Evolutionary conservation across 257 asterid genomes (phyloP).

Genomic region (Solanum virginianum): DNA sequence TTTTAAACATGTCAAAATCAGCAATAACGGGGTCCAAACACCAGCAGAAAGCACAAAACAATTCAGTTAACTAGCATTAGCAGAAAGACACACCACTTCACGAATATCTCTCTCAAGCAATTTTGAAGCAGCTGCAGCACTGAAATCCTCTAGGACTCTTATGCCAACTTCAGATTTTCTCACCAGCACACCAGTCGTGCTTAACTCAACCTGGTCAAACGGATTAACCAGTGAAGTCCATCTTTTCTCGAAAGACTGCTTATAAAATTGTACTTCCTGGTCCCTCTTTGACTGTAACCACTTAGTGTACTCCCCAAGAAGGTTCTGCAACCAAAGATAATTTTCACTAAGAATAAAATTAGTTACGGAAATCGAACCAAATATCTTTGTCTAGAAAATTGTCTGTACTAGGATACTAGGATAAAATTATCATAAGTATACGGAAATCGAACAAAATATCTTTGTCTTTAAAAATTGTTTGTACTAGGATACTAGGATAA

Average conservation of each 20-base stretch:
- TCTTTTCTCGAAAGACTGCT: slow-evolving; percentile 58
- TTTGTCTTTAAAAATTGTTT: not conserved
- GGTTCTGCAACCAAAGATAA: slow-evolving; percentile 27
- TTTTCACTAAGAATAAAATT: not conserved
- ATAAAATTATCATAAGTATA: not conserved
- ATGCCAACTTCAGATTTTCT: slow-evolving; percentile 38
- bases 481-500: not conserved
- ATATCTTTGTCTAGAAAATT: not conserved
- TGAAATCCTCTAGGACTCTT: slow-evolving; percentile 55
- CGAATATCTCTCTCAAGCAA: slow-evolving; percentile 92
- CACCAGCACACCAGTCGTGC: slow-evolving; percentile 38
- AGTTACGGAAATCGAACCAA: not conserved
- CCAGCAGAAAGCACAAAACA: not conserved
- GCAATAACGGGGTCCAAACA: not conserved
- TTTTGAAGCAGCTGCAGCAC: slow-evolving; percentile 83
- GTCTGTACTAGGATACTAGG: not conserved
- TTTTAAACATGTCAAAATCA: not conserved
- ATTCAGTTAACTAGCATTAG: not conserved
- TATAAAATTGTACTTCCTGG: slow-evolving; percentile 46
- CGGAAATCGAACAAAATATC: not conserved
- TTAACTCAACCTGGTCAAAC: slow-evolving; percentile 29
- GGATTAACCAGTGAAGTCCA: slow-evolving; percentile 49
- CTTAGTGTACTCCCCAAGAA: slow-evolving; percentile 52
- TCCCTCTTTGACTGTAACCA: slow-evolving; percentile 78
- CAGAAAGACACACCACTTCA: slow-evolving; percentile 51